phyloP scores from a whole-genome alignment of 1,139 yeast genomes.

The Suhomyces ambrosiae region DNA sequence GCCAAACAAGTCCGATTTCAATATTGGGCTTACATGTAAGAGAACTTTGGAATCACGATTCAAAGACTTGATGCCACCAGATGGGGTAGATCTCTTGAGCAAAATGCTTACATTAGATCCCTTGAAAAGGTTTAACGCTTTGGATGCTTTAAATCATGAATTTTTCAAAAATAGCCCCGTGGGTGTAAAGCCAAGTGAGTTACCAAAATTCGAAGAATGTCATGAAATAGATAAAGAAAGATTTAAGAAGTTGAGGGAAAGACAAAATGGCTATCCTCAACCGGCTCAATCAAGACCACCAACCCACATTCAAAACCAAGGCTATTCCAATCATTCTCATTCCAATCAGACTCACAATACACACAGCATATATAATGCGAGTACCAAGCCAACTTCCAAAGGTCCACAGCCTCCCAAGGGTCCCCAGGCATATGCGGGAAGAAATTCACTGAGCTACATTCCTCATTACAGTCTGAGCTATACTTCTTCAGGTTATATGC shows the following conservation, averaged over 20 bases:
- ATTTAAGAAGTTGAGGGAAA: conserved; percentile 43
- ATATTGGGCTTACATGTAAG: conserved; percentile 48
- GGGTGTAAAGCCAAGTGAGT: conserved; percentile 56
- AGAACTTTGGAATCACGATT: conserved; percentile 56
- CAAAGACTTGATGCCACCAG: conserved; percentile 32
- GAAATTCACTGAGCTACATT: conserved; percentile 8
- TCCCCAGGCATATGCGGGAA: conserved; percentile 1
- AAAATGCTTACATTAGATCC: conserved; percentile 70
- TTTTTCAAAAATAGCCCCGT: conserved; percentile 69
- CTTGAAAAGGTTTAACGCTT: conserved; percentile 69
- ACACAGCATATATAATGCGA: not conserved
- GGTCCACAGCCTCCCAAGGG: not conserved
- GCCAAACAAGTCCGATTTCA: conserved; percentile 57
- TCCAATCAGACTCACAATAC: not conserved
- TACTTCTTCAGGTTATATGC: conserved; percentile 1
- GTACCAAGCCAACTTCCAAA: not conserved
- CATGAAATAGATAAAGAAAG: conserved; percentile 84
- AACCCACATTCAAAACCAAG: not conserved
- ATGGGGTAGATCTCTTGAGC: conserved; percentile 49
- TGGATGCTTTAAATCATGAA: conserved; percentile 69
- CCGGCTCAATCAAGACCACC: not conserved
- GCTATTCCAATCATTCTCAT: not conserved
- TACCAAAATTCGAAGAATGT: conserved; percentile 78
- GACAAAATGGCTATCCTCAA: conserved; percentile 8
- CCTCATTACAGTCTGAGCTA: conserved; percentile 5